Evolutionary conservation across 176 grass and related monocot genomes (phyloP), one percentile per base, ranked within the genome.

Genomic region (Luzula sylvatica): DNA sequence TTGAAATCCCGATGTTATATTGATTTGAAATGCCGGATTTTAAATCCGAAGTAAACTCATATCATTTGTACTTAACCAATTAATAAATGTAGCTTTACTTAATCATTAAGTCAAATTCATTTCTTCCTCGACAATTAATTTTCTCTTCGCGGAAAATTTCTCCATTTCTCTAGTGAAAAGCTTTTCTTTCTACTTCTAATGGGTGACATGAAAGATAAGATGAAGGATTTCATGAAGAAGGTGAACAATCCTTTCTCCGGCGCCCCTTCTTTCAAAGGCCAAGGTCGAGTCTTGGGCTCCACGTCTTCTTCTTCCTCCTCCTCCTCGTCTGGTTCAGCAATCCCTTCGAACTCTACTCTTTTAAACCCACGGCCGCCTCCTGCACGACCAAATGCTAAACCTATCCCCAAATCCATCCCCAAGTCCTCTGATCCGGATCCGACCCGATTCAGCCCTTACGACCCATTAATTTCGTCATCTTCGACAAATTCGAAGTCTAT

Each of bases 151-250:
- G 9, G 30, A 35, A 35, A 14, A 43, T 4, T 7, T 1, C 30
- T 35, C 30, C 53, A 1, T 65, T 57, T 74, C 75, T 7, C 38
- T 72, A 35, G 15, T 71, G 16, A 28, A 26, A 15, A 65, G 2
- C 43, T 46, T 27, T 35, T 0, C 2, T 24, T 29, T 9, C 43
- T 30, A 29, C 20, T n/a, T 66, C 13, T 30, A 38, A 72, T 80
- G 58, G 68, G 70, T 26, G 80, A 68, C 38, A 71, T 89, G 68
- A 89, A 88, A 68, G 90, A 79, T 35, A 88, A 85, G 77, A 76
- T 96, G 80, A 96, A 89, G 74, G 85, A 55, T 8, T 60, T 96
- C 62, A 82, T 96, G 74, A 96, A 79, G 62, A 96, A 86, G 81
- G 74, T 89, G 49, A 96, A 85, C 58, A 86, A 80, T 48, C 71